Evolutionary conservation across 1,284 basidiomycete species (phyloP), one percentile per base, ranked within the genome.

Genomic region (Ganoderma leucocontextum): DNA sequence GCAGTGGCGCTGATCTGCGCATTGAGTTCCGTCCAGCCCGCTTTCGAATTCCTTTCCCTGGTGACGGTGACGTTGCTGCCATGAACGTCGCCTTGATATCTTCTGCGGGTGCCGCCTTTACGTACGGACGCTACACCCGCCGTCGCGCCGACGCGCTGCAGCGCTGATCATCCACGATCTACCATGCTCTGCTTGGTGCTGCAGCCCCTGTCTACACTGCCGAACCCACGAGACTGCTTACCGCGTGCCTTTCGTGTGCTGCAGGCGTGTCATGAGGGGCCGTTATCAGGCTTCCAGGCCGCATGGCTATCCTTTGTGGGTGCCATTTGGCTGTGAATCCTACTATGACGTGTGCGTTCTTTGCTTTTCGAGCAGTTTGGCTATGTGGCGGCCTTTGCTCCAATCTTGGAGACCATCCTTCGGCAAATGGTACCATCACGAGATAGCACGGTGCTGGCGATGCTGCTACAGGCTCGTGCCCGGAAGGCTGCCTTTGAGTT

Each of bases 151-250:
- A 58, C 33, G 58, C 29, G 49, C 41, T 19, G 63, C 57, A 19
- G 47, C 57, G 63, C 63, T 59, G 55, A 64, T 64, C 63, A 15
- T n/a, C 33, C 29, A 35, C 57, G 63, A 64, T 64, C 63, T 49
- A 57, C 63, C n/a, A 39, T 35, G 17, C 22, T 29, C 55, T 35
- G 35, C 63, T 64, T 35, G 15, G 57, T 60, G 38, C 58, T 39
- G 41, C 35, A 47, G 57, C 44, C 22, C n/a, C 41, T 64, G 33
- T 59, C 55, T 59, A n/a, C 42, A 47, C 63, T n/a, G 33, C 38
- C 12, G 58, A 41, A 41, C n/a, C 22, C 12, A 25, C 38, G 36
- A 39, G 9, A 19, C 1, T 35, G 36, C 53, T 12, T 35, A 2
- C 36, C 42, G 42, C 39, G 42, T 59, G 55, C 22, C 22, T 29